These are phyloP conservation scores for Penicillium arizonense DNA, from an alignment of 495 filamentous ascomycete species.

Conservation along the genomic window DNA sequence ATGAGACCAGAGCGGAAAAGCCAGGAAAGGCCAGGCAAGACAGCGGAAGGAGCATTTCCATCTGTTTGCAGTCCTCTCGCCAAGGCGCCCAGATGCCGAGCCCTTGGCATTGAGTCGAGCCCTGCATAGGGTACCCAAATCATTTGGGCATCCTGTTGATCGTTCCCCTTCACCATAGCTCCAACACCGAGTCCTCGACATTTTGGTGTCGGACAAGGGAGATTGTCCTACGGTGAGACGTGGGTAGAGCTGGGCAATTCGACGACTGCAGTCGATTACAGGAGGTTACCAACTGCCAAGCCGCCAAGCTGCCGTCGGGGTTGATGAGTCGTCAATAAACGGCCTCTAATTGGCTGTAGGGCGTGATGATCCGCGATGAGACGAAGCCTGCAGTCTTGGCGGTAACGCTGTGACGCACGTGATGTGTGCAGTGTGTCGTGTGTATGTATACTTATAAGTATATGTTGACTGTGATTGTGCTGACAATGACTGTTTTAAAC, in stretches of 20 bases:
- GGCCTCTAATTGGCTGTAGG: slow-evolving; percentile 16
- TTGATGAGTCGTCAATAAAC: slow-evolving; percentile 6
- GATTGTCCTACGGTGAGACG: slow-evolving; percentile 7
- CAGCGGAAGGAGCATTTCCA: slow-evolving; percentile 30
- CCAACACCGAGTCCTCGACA: background rate
- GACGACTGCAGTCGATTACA: slow-evolving; percentile 9
- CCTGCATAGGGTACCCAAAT: slow-evolving; percentile 6
- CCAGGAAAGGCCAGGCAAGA: slow-evolving; percentile 22
- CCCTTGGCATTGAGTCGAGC: slow-evolving; percentile 36
- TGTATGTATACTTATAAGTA: too few species aligned
- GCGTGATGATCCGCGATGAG: slow-evolving; percentile 28
- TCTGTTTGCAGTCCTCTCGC: slow-evolving; percentile 32
- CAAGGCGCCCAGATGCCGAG: slow-evolving; percentile 49
- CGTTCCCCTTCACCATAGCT: background rate
- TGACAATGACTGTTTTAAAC: too few species aligned
- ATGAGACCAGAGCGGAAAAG: slow-evolving; percentile 20
- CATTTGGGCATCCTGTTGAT: slow-evolving; percentile 1
- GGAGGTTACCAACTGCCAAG: slow-evolving; percentile 35
- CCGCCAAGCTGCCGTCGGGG: slow-evolving; percentile 31
- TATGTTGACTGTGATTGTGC: too few species aligned
- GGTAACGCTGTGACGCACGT: slow-evolving; percentile 12
- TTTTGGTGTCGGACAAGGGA: slow-evolving; percentile 6
- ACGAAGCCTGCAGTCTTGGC: slow-evolving; percentile 20
- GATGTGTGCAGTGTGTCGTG: background rate
- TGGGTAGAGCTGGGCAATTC: slow-evolving; percentile 11